Conservation (phyloP, 257 asterid genomes). For the Forsythia suspensa region DNA sequence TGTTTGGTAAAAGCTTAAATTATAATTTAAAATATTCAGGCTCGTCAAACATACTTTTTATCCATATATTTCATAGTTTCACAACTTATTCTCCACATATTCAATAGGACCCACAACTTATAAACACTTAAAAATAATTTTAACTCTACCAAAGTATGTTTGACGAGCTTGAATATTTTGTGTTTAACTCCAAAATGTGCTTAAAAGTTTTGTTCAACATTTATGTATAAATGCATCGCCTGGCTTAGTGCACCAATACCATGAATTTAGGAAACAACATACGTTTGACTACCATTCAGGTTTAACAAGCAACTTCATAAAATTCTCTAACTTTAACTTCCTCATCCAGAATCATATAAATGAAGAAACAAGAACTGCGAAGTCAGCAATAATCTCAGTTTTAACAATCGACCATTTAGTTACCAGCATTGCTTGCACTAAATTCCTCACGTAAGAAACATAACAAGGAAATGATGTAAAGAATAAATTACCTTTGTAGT, state of each 20-base stretch:
- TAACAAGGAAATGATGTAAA: not conserved
- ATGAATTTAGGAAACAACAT: not conserved
- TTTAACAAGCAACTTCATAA: not conserved
- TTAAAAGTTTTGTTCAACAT: not conserved
- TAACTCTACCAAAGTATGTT: too few relatives aligned
- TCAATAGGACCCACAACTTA: too few relatives aligned
- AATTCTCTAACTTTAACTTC: not conserved
- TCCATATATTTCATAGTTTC: too few relatives aligned
- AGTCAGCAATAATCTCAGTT: not conserved
- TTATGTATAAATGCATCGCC: not conserved
- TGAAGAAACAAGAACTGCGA: not conserved
- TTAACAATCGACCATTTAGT: not conserved
- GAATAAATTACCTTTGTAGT: slow-evolving; percentile 59
- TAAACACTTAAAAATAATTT: too few relatives aligned
- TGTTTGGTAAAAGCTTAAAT: too few relatives aligned
- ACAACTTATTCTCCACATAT: too few relatives aligned
- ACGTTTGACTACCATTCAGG: not conserved
- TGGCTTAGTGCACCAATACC: not conserved
- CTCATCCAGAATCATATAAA: not conserved
- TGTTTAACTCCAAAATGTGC: not conserved
- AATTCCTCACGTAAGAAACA: not conserved
- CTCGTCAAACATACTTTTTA: too few relatives aligned
- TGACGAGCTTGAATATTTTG: too few relatives aligned
- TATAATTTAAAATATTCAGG: too few relatives aligned
- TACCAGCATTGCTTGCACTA: not conserved